Evolutionary conservation across 345 rosid species (phyloP).

Genomic region (Garcia nutans): DNA sequence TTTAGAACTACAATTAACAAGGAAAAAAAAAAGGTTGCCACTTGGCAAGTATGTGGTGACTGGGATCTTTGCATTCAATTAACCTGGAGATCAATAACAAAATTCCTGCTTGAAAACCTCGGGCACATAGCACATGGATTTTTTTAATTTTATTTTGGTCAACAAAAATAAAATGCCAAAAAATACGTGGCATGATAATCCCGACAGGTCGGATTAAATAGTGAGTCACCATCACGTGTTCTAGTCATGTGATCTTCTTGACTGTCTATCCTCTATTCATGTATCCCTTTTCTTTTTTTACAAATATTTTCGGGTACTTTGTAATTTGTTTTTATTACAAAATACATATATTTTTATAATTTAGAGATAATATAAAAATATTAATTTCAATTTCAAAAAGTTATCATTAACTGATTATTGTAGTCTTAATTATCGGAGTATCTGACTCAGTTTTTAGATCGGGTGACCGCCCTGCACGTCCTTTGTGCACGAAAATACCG

Average conservation of each 20-base stretch:
- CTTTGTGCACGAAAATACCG: background rate
- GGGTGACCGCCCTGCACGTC: constrained; percentile 18
- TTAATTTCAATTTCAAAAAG: no score
- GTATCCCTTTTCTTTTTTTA: no score
- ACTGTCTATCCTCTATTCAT: background rate
- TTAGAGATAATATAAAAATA: no score
- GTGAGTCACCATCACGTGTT: constrained; percentile 28
- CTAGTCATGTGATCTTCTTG: background rate
- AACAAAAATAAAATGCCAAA: background rate
- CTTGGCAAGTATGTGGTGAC: no score
- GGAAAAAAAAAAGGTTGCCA: no score
- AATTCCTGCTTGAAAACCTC: background rate
- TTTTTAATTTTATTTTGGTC: background rate
- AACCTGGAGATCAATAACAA: background rate
- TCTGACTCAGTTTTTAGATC: background rate
- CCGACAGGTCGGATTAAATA: constrained; percentile 9
- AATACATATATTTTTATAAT: no score
- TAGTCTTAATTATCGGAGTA: background rate
- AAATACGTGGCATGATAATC: constrained; percentile 28
- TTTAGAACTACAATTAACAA: no score
- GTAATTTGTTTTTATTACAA: no score
- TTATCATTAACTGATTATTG: background rate
- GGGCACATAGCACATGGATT: constrained; percentile 5
- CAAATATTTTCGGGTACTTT: no score
- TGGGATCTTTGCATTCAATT: background rate